Conservation (phyloP, 176 grass and related monocot genomes). For the Aegilops sharonensis region DNA sequence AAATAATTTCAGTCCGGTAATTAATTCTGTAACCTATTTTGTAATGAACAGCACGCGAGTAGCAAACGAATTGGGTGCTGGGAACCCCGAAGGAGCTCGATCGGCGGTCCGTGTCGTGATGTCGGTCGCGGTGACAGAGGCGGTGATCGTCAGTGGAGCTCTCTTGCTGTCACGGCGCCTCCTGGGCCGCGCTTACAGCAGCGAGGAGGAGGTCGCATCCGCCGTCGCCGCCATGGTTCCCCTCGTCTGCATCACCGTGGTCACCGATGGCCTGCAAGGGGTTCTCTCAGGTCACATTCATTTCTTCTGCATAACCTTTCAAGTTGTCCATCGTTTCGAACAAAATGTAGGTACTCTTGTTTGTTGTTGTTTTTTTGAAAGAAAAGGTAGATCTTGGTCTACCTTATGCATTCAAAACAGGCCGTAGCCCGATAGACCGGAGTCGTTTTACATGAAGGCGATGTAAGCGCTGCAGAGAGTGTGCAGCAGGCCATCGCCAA, state of each 20-base stretch:
- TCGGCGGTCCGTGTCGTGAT: slow-evolving; percentile 58
- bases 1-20: neutral
- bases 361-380: no score
- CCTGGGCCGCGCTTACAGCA: slow-evolving; percentile 81
- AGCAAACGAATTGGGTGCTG: slow-evolving; percentile 83
- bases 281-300: slow-evolving; percentile 59
- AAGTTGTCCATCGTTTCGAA: neutral
- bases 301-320: neutral
- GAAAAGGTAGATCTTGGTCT: no score
- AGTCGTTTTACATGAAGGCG: no score
- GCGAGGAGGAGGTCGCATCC: slow-evolving; percentile 60
- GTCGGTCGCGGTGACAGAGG: slow-evolving; percentile 54
- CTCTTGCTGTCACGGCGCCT: slow-evolving; percentile 50
- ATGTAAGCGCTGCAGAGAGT: no score
- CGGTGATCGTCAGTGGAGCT: slow-evolving; percentile 45
- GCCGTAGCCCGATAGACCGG: no score
- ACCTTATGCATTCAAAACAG: no score
- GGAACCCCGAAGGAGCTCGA: slow-evolving; percentile 76
- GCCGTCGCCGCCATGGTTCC: slow-evolving; percentile 63
- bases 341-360: neutral
- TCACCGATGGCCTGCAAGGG: slow-evolving; percentile 67
- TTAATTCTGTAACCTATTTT: neutral
- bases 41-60: slow-evolving; percentile 64
- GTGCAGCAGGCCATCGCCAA: no score
- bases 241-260: slow-evolving; percentile 59